Conservation (phyloP, 345 rosid genomes). For the Psidium friedrichsthalianum region DNA sequence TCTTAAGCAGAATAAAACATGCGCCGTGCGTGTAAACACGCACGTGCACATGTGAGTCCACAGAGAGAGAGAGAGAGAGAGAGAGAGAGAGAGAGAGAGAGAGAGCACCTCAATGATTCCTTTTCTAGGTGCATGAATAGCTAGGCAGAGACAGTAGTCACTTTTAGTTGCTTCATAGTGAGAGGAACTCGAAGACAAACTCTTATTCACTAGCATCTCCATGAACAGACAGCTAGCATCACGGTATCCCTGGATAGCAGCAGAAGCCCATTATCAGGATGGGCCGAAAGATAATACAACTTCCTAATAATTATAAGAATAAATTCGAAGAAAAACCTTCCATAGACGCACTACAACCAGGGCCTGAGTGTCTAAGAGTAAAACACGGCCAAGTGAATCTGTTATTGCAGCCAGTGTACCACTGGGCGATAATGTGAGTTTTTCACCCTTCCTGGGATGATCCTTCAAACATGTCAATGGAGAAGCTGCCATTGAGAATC, state of each 20-base stretch:
- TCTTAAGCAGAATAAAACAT: background rate
- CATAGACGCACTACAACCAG: constrained; percentile 89
- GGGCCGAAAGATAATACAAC: background rate
- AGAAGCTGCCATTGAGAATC: constrained; percentile 44
- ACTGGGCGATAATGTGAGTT: constrained; percentile 79
- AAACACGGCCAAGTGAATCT: constrained; percentile 95
- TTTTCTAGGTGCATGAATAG: constrained; percentile 94
- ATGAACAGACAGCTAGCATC: constrained; percentile 88
- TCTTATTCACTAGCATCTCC: constrained; percentile 72
- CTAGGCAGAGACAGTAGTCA: constrained; percentile 87
- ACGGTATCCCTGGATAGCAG: constrained; percentile 64
- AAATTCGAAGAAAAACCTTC: constrained; percentile 48
- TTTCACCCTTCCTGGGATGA: constrained; percentile 92
- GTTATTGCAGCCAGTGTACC: constrained; percentile 97
- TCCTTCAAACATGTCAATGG: constrained; percentile 93
- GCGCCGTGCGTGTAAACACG: background rate
- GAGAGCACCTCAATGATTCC: constrained; percentile 74
- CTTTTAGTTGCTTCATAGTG: constrained; percentile 49
- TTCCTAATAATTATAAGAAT: background rate
- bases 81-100: background rate
- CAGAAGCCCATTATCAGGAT: background rate
- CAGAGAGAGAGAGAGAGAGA: background rate
- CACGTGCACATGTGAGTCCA: background rate
- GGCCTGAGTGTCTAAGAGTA: constrained; percentile 91
- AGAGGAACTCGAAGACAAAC: constrained; percentile 27